Evolutionary conservation across 805 yeast species (phyloP), one percentile per base, ranked within the genome.

Genomic region (Maudiozyma turicensis): DNA sequence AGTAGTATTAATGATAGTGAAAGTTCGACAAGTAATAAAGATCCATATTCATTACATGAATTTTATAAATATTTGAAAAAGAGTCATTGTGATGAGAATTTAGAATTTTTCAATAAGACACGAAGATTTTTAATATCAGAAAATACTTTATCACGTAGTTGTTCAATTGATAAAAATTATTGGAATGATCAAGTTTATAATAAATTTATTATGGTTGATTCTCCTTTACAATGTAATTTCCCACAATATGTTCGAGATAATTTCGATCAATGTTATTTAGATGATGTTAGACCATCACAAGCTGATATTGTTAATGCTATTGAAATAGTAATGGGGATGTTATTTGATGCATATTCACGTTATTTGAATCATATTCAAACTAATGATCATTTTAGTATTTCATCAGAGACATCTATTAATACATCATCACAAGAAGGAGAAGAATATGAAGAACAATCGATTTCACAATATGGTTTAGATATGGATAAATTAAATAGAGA

Each of bases 51-150:
- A 8, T 32, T 57, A 40, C 43, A 38, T 14, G 54, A 54, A 15
- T 65, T 65, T 40, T 53, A 55, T 28, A 53, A 54, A 14, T 65
- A 57, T 46, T 37, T 63, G 40, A 47, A 45, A 10, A 49, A 50
- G 32, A 52, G 59, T 14, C 68, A 65, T 44, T 64, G 67, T 49
- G 63, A 59, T 13, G 69, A 65, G 54, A 65, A 64, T 48, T 53
- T 62, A 30, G 56, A 54, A 42, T 64, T 65, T 40, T 55, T 61
- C 43, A 48, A 46, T n/a, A 50, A 42, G 50, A 47, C 53, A 32
- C 48, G 48, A 42, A 45, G 48, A 38, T 52, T 50, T 40, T 32
- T 52, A 33, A 26, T 50, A 8, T 32, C 43, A 11, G 48, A 49
- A n/a, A 48, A 48, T 31, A 47, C 44, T n/a, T 9, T 20, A 8